phyloP scores from a whole-genome alignment of 495 filamentous ascomycete genomes.

The Penicillium diatomitis region DNA sequence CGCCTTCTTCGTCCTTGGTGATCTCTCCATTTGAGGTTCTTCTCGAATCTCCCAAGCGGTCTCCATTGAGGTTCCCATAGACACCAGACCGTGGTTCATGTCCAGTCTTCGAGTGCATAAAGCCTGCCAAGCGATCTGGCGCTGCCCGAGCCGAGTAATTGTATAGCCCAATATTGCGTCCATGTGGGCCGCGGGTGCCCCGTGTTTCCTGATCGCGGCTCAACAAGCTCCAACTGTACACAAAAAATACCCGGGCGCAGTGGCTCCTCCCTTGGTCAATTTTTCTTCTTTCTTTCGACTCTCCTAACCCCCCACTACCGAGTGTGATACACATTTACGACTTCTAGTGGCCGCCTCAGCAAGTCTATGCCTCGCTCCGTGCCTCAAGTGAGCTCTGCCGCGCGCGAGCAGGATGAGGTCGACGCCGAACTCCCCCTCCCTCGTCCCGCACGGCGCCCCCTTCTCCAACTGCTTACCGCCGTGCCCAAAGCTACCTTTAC shows the following conservation, averaged over 20 bases:
- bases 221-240: not conserved
- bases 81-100: not conserved
- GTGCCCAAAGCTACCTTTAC: conserved; percentile 25
- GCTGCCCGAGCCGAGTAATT: not conserved
- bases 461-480: conserved; percentile 28
- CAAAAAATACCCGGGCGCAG: no score
- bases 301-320: not conserved
- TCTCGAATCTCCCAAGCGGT: no score
- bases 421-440: conserved; percentile 5
- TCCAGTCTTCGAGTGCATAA: not conserved
- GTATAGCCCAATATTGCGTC: not conserved
- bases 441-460: conserved; percentile 30
- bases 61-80: not conserved
- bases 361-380: conserved; percentile 24
- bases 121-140: not conserved
- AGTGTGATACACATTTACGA: conserved; percentile 1
- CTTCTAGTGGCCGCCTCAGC: conserved; percentile 5
- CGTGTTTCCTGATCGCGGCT: not conserved
- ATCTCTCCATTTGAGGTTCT: no score
- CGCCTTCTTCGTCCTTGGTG: no score
- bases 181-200: not conserved
- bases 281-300: not conserved
- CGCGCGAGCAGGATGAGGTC: conserved; percentile 13
- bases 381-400: conserved; percentile 8
- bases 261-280: no score